Conservation (phyloP, 176 grass and related monocot species). For the Saccharum officinarum region DNA sequence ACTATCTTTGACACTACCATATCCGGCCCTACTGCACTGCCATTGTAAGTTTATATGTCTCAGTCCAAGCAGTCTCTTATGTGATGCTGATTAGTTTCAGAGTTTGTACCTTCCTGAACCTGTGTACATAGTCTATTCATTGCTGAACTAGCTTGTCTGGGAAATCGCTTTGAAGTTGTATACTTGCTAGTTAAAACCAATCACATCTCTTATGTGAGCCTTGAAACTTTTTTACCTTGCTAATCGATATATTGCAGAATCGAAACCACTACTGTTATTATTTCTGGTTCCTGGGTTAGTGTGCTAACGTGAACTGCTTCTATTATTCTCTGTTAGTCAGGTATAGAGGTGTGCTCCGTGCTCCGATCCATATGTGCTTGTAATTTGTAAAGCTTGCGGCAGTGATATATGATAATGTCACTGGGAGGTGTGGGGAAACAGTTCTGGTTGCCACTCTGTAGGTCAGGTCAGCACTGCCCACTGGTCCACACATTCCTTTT, state of each 20-base stretch:
- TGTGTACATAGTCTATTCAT: not conserved
- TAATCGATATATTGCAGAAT: slow-evolving; percentile 35
- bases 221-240: slow-evolving; percentile 7
- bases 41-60: not conserved
- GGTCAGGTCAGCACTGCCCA: slow-evolving; percentile 38
- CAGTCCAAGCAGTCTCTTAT: not conserved
- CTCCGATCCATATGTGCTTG: slow-evolving; percentile 40
- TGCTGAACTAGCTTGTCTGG: not conserved
- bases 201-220: not conserved
- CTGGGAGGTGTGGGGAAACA: slow-evolving; percentile 25
- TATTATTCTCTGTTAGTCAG: slow-evolving; percentile 19
- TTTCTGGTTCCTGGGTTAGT: slow-evolving; percentile 33
- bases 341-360: slow-evolving; percentile 19
- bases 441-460: slow-evolving; percentile 16
- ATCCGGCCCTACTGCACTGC: not conserved
- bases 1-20: not conserved
- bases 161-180: not conserved
- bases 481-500: slow-evolving; percentile 48
- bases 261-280: slow-evolving; percentile 24
- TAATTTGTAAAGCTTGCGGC: slow-evolving; percentile 29
- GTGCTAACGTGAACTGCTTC: not conserved
- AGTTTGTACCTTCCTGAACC: not conserved
- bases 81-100: not conserved
- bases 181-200: not conserved
- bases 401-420: slow-evolving; percentile 54